These are phyloP conservation scores for Stygiomarasmius scandens DNA, from an alignment of 1,284 basidiomycete genomes.

Conservation along the genomic window DNA sequence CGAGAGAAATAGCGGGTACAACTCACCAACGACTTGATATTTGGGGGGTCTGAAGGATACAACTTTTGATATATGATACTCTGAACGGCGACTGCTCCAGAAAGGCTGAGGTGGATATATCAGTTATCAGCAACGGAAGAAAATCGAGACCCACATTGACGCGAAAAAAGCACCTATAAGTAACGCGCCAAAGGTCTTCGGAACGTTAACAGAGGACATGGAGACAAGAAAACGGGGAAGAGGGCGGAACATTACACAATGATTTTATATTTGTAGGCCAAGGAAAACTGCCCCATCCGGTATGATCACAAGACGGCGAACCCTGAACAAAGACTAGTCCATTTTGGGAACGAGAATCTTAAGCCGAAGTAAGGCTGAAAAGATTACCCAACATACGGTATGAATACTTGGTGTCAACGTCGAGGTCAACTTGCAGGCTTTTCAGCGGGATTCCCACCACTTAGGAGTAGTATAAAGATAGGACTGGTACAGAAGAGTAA, in stretches of 20 bases:
- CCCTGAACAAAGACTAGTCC: too few species aligned
- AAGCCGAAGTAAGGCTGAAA: too few species aligned
- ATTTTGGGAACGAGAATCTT: too few species aligned
- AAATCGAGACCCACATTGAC: slow-evolving; percentile 31
- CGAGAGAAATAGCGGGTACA: neutral
- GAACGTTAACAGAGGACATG: slow-evolving; percentile 20
- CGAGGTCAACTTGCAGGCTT: too few species aligned
- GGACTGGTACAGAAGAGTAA: too few species aligned
- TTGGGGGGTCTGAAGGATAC: slow-evolving; percentile 37
- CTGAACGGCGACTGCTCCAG: slow-evolving; percentile 45
- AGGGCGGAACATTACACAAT: neutral
- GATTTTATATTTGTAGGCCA: too few species aligned
- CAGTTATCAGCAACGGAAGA: neutral
- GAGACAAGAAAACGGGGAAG: neutral
- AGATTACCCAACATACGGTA: too few species aligned
- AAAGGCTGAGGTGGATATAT: slow-evolving; percentile 36
- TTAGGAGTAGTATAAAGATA: too few species aligned
- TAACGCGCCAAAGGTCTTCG: slow-evolving; percentile 44
- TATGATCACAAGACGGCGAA: too few species aligned
- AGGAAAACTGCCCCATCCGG: too few species aligned
- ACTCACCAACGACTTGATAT: slow-evolving; percentile 40
- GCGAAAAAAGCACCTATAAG: slow-evolving; percentile 45
- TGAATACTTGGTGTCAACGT: too few species aligned
- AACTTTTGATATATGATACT: slow-evolving; percentile 44
- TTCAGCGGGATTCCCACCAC: too few species aligned